Base-by-base conservation (phyloP, 805 yeast genomes). In the Saccharomycopsis sp. region DNA sequence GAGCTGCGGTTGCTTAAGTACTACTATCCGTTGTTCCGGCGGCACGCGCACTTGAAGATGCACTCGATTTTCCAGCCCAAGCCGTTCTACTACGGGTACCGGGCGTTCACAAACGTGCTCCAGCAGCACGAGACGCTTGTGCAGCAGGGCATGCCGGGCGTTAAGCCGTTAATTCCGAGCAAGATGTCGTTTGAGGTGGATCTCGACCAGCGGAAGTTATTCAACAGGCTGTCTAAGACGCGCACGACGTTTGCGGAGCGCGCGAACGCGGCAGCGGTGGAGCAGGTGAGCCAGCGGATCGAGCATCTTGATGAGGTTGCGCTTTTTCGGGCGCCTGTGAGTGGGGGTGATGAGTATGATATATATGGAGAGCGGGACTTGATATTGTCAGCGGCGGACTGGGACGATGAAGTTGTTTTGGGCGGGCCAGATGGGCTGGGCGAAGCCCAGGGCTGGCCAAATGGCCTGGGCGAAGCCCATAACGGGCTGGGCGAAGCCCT, bases 351-450 rank as follows among this genome's bases (percentile, higher is more conserved):
- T 66, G 61, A 55, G 64, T 44, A 44, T 12, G 48, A 62, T 47
- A 55, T 24, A 56, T 63, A 48, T 8, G 24, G 21, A 54, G 66
- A 80, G 34, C 81, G 79, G 47, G 87, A 84, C 59, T 66, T 86
- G 54, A 72, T 85, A 1, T 71, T 88, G 21, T 85, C 91, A 0
- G 78, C 91, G 0, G 85, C 87, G 16, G 89, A 85, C 58, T 89
- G 96, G 96, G 83, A 87, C 63, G 88, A 84, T 64, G 83, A 82
- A 24, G 74, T 71, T 9, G 82, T 86, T 21, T 73, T 86, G 15
- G 81, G 81, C 50, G 83, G 81, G 2, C 74, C n/a, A n/a, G n/a
- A n/a, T n/a, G n/a, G n/a, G n/a, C n/a, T n/a, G n/a, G n/a, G n/a
- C n/a, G n/a, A n/a, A n/a, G n/a, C n/a, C n/a, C n/a, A n/a, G n/a